Base-by-base conservation (phyloP, 2,329 filamentous ascomycete genomes). In the Nigrospora sphaerica region DNA sequence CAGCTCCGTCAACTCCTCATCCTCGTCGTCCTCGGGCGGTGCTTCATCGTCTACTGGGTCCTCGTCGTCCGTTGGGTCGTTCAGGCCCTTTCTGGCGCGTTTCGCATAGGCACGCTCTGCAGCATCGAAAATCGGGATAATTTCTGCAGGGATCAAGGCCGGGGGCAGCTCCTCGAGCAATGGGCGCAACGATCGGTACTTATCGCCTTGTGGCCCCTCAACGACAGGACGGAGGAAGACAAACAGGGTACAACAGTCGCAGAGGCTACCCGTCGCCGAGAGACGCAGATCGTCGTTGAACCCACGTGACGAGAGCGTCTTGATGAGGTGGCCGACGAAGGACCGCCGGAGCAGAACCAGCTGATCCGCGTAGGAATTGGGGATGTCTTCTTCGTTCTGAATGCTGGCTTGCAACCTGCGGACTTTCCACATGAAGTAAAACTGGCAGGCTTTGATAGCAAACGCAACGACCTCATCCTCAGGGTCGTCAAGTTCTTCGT, bases 371-470 rank as follows among this genome's bases (percentile, higher is more conserved):
- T 81, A 77, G 7, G 70, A 64, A 42, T 80, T 72, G 1, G 80
- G 58, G 46, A 88, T 65, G 44, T 69, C 75, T 4, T 71, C 73
- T 38, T 80, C 75, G 23, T 74, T 72, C 14, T 73, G 68, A 33
- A 88, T 64, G 14, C 76, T 65, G 45, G 74, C 70, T 51, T 74
- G 71, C 49, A 88, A 59, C 44, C 75, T 72, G 45, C 81, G 78
- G 18, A 86, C 78, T 61, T 93, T 92, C 93, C 93, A 98, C 81
- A 95, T 88, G 62, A 96, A 95, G 68, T 96, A 97, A 67, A 95
- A 89, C 40, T 90, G 76, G 43, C 86, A 75, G 2, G 83, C 77
- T 53, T 86, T 85, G 57, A 95, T 86, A 31, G 89, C 85, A 56
- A 84, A 85, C 2, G 80, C 74, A 7, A 89, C 83, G 38, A 93